phyloP scores from a whole-genome alignment of 2,329 filamentous ascomycete genomes.

The Leptographium radiaticola region DNA sequence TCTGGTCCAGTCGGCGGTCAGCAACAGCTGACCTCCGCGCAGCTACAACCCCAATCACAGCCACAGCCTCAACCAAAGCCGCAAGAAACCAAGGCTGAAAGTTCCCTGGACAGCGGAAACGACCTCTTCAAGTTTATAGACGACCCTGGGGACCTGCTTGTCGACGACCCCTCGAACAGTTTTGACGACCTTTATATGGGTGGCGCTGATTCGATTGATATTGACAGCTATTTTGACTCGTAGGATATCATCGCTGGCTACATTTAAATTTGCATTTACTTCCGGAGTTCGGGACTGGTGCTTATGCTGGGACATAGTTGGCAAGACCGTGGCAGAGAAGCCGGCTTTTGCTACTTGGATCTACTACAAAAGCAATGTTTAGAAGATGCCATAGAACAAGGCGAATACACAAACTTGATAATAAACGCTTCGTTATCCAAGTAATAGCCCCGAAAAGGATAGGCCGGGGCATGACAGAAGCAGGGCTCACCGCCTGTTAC shows the following conservation, averaged over 20 bases:
- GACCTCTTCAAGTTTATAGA: constrained; percentile 34
- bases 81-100: neutral
- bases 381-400: no score
- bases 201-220: constrained; percentile 26
- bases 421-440: no score
- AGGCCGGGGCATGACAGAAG: neutral
- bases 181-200: constrained; percentile 40
- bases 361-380: no score
- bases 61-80: neutral
- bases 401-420: no score
- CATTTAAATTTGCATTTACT: neutral
- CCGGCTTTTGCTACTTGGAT: no score
- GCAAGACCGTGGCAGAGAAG: no score
- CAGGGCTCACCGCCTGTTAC: constrained; percentile 22
- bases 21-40: neutral
- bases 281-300: no score
- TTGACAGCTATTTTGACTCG: constrained; percentile 11
- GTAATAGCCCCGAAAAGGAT: no score
- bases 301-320: no score
- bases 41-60: neutral
- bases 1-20: neutral
- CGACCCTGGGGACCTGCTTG: constrained; percentile 23
- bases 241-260: neutral
- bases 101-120: constrained; percentile 21
- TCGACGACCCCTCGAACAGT: constrained; percentile 23